Base-by-base conservation (phyloP, 1,139 yeast genomes). In the Spencermartinsiella ligniputridi region DNA sequence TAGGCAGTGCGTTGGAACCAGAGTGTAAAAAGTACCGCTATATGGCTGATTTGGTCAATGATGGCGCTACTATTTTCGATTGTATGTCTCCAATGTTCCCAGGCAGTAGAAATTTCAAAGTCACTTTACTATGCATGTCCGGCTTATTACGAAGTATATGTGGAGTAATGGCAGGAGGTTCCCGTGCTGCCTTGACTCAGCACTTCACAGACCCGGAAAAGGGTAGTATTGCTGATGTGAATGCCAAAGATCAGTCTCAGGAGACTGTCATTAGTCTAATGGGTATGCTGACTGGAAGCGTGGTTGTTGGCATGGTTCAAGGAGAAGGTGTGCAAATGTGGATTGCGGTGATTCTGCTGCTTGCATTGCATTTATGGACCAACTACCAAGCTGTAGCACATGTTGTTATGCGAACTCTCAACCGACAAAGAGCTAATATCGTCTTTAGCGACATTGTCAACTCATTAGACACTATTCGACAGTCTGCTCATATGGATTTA, bases 81-180 rank as follows among this genome's bases (percentile, higher is more conserved):
- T 61, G 67, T 46, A 27, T 64, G 21, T 56, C 69, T 3, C 68
- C 71, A 2, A 32, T 60, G 38, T 59, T 64, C 42, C 62, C 64
- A 2, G 55, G 55, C 18, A 50, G 48, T 36, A 49, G 51, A 33
- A 46, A 52, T 35, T 44, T 52, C 15, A 56, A 56, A 40, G 42
- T 67, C 3, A 38, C 56, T n/a, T 39, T 62, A 46, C 49, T 65
- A 38, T 64, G 69, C 48, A 48, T 55, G 49, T 62, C 70, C 2
- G 70, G 70, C 1, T 44, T 64, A 17, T 51, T 66, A 39, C 46
- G 67, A 27, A 56, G 67, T 15, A 54, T 66, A 12, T 66, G 70
- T 45, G 69, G 69, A 4, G 70, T 66, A 25, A 59, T 66, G 64
- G 71, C 68, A 6, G 66, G 66, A 13, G 68, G 70, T 5, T 61